Percentiles rank a stretch among this genome's conserved stretches.
Evolutionary conservation across 2,329 filamentous ascomycete genomes (phyloP).

Genomic region (Cladosporium oxysporum): DNA sequence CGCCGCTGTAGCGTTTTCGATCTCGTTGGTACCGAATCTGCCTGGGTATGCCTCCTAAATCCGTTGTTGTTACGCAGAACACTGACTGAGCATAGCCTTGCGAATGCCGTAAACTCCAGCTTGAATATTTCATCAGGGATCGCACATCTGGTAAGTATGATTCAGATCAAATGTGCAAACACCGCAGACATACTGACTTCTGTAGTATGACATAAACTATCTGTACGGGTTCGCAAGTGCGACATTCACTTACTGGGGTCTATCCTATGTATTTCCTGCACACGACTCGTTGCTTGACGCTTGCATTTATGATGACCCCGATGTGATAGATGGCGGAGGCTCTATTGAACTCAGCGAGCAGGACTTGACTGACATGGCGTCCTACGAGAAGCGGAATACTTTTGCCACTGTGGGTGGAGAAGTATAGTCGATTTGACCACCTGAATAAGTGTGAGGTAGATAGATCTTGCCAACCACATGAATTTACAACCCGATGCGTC

Average conservation of each 20-base stretch:
- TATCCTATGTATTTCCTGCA: conserved; percentile 54
- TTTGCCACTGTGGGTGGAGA: not conserved
- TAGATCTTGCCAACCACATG: not conserved
- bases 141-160: conserved; percentile 42
- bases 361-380: not conserved
- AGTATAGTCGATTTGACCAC: not conserved
- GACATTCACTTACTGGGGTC: conserved; percentile 55
- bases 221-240: conserved; percentile 61
- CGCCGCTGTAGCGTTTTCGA: conserved; percentile 58
- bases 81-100: conserved; percentile 41
- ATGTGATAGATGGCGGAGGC: not conserved
- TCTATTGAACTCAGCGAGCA: not conserved
- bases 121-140: conserved; percentile 51
- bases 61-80: not conserved
- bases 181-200: not conserved
- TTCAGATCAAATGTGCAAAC: not conserved
- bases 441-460: not conserved
- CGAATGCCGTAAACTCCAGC: conserved; percentile 43
- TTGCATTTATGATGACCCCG: not conserved
- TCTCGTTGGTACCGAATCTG: conserved; percentile 58
- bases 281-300: conserved; percentile 50
- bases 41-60: conserved; percentile 41
- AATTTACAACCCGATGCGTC: not conserved
- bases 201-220: conserved; percentile 64
- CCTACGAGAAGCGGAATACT: not conserved